Base-by-base conservation (phyloP, 192 early-diverging fungal species). In the Chytriomyces sp. region DNA sequence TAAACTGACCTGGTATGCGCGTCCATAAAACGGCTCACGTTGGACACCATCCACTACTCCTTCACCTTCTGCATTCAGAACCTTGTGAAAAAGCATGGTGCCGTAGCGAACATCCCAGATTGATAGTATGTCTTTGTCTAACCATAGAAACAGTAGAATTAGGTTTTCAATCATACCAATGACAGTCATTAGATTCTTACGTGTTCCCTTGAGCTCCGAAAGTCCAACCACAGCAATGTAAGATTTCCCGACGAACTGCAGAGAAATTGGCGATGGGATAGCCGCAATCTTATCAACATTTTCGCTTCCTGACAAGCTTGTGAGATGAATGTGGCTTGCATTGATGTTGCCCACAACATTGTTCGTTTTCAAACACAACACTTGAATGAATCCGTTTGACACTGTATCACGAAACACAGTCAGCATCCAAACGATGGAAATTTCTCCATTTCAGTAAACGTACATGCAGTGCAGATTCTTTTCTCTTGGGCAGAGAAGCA, bases 21-120 rank as follows among this genome's bases (percentile, higher is more conserved):
- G 49, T 22, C 34, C 49, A 59, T 59, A 70, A 31, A 55, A 59
- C 7, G 68, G 26, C 4, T 59, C 55, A n/a, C 59, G 57, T 12
- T 8, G 36, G 2, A 59, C 38, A 2, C 57, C n/a, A 57, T 10
- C 52, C 0, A 33, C 8, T 63, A 60, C 44, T 22, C 63, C 61
- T 7, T 38, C 44, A 7, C 26, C 26, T 8, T 70, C 67, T 25
- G 8, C 56, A 52, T 73, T 63, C 60, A 73, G 52, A 4, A 62
- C 49, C 6, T 37, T 28, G 22, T 63, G 36, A 7, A 73, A 37
- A 33, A 63, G 71, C 32, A 63, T 7, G 14, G 71, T 73, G 5
- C 71, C 71, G 55, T 52, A 73, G 14, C 59, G 55, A 25, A 34
- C 53, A 53, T 73, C 71, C 71, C 71, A 73, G 14, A 73, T 39